These are phyloP conservation scores for Abelmoschus esculentus DNA, from an alignment of 345 rosid genomes.

Conservation along the genomic window DNA sequence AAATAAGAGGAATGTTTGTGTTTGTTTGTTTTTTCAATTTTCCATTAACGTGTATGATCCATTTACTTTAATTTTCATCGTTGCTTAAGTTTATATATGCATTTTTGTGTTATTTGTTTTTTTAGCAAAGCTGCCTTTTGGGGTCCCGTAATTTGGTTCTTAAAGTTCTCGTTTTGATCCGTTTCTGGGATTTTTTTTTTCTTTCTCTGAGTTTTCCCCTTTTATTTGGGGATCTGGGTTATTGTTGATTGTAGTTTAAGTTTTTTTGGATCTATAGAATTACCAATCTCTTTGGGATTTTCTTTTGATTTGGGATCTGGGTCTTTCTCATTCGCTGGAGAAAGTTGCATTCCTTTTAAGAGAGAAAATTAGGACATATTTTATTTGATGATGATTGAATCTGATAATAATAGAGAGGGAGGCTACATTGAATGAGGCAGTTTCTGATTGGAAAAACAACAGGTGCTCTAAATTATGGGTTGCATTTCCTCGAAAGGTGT, in stretches of 20 bases:
- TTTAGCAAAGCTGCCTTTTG: neutral
- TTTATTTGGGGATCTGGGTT: constrained; percentile 16
- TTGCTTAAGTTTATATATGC: neutral
- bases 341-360: neutral
- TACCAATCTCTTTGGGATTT: neutral
- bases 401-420: neutral
- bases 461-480: constrained; percentile 54
- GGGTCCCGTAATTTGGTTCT: constrained; percentile 1
- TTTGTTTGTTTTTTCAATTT: neutral
- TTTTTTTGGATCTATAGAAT: neutral
- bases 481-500: constrained; percentile 78
- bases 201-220: neutral
- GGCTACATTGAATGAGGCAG: neutral
- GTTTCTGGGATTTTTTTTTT: neutral
- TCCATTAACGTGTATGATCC: neutral
- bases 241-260: neutral
- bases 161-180: neutral
- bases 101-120: neutral
- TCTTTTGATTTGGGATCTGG: constrained; percentile 17
- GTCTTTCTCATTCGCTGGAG: neutral
- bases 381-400: neutral
- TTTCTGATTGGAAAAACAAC: constrained; percentile 10
- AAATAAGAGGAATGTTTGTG: too few relatives aligned
- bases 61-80: neutral
- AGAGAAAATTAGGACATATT: neutral